Evolutionary conservation across 2,329 filamentous ascomycete genomes (phyloP).

Genomic region (Escovopsis sp.): DNA sequence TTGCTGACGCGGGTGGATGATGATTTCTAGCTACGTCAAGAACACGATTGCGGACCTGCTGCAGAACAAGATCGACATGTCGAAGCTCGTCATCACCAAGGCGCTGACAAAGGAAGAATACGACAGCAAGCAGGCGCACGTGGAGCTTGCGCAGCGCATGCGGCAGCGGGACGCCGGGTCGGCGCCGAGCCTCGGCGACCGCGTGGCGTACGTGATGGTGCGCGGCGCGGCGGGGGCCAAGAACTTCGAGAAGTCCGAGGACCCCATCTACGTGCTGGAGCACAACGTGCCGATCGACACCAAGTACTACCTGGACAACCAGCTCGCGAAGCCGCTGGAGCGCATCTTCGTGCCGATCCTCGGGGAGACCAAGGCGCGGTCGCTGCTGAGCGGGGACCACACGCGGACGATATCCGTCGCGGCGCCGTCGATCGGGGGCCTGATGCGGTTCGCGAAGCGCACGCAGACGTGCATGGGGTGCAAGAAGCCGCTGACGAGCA

Average conservation of each 20-base stretch:
- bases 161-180: constrained; percentile 92
- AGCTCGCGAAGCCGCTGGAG: constrained; percentile 83
- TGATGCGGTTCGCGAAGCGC: constrained; percentile 98
- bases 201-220: constrained; percentile 96
- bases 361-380: constrained; percentile 79
- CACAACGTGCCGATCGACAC: constrained; percentile 97
- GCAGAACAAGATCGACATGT: constrained; percentile 98
- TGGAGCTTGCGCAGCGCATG: constrained; percentile 92
- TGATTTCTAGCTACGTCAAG: constrained; percentile 66
- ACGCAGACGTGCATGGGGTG: constrained; percentile 97
- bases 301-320: constrained; percentile 96
- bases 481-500: constrained; percentile 81
- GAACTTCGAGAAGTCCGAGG: constrained; percentile 95
- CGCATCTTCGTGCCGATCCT: constrained; percentile 97
- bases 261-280: constrained; percentile 92
- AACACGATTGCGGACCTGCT: constrained; percentile 87
- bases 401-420: constrained; percentile 90
- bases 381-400: constrained; percentile 80
- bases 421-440: constrained; percentile 74
- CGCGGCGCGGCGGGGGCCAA: constrained; percentile 80
- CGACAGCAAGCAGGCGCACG: constrained; percentile 84
- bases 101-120: constrained; percentile 86
- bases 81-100: constrained; percentile 97
- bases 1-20: constrained; percentile 20
- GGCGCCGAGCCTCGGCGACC: constrained; percentile 81